Evolutionary conservation across 2,329 filamentous ascomycete species (phyloP), one percentile per base, ranked within the genome.

Genomic region (Aspergillus ibericus): DNA sequence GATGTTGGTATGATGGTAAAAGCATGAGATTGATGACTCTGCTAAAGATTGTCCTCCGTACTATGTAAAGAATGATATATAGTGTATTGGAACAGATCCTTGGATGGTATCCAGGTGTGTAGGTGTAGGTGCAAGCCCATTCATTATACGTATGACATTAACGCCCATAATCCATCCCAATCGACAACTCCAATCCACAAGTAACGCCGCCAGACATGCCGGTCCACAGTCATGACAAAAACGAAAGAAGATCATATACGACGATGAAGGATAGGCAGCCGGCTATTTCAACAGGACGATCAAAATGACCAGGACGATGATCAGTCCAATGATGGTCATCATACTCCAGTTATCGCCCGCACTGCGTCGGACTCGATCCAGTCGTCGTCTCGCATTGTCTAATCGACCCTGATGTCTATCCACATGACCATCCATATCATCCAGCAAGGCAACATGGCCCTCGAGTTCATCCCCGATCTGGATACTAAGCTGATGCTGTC

Each of bases 381-480:
- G 78, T 66, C 88, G 82, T 64, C 84, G 85, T 67, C 86, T 84
- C 32, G 93, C 95, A 9, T 91, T 82, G 65, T 92, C 86, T 53
- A 99, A 80, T 51, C 90, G 86, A 25, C 81, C 81, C 73, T 89
- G 85, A 77, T 98, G 93, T 58, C 93, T 81, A 73, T 96, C 92
- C 7, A 93, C 90, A 18, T 88, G 84, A 46, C 84, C 84, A 71
- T 98, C 95, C 46, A 96, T 87, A 68, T 96, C 93, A 73, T 97
- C 93, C 29, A 99, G 81, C 81, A 99, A 82, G 66, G 89, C 83
- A 36, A 96, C 90, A 70, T 99, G 95, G 66, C 87, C 89, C 68
- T 98, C 95, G 35, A 99, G 82, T 81, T 99, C 95, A 73, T 97
- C 91, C 29, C 95, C 93, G 69, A 99, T 98, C 79, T 95, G 91